These are phyloP conservation scores for Triticum aestivum DNA, from an alignment of 176 grass and related monocot genomes.

Conservation along the genomic window DNA sequence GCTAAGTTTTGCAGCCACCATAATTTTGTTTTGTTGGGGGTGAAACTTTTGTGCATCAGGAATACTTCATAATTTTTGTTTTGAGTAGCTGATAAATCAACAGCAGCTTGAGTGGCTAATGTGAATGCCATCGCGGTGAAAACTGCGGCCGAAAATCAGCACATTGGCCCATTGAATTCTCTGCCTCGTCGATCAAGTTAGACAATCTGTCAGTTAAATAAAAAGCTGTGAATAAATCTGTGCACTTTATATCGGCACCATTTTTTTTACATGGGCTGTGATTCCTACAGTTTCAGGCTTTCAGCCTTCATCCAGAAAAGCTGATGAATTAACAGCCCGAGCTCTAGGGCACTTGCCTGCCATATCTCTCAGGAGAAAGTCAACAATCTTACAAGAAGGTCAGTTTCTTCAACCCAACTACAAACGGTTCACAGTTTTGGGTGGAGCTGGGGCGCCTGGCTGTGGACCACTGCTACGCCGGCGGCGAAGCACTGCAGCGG, in stretches of 20 bases:
- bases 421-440: slow-evolving; percentile 34
- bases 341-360: not conserved
- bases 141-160: not conserved
- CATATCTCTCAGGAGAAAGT: not conserved
- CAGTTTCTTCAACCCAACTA: not conserved
- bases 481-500: slow-evolving; percentile 71
- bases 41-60: not conserved
- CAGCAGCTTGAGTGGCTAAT: not conserved
- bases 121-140: not conserved
- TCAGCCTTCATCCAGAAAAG: not conserved
- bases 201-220: not conserved
- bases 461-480: slow-evolving; percentile 59
- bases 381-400: not conserved
- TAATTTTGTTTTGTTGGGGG: no score
- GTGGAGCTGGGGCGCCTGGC: slow-evolving; percentile 38
- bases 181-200: not conserved
- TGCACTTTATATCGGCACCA: not conserved
- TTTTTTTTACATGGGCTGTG: not conserved
- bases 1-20: slow-evolving; percentile 6
- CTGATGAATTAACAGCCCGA: not conserved
- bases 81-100: not conserved
- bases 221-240: not conserved
- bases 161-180: not conserved
- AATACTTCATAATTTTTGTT: no score
- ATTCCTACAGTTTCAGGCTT: not conserved